A percentile compares a stretch with the other conserved stretches of the same genome.
Conservation (phyloP, 2,329 filamentous ascomycete species). For the Monosporascus sp. region DNA sequence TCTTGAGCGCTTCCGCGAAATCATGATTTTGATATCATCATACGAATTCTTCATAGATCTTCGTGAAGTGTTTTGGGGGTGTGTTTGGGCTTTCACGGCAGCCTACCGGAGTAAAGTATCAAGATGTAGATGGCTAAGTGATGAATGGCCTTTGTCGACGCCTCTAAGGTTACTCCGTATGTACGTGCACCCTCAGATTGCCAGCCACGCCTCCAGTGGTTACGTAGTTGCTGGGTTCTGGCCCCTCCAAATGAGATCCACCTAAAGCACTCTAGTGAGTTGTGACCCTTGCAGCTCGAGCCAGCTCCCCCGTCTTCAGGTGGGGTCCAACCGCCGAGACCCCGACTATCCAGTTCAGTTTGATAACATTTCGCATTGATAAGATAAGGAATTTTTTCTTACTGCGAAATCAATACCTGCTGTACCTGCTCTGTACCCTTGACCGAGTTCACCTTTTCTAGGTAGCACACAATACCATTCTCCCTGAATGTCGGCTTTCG, state of each 20-base stretch:
- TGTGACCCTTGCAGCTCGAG: neutral
- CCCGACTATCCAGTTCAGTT: neutral
- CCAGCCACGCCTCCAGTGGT: no score
- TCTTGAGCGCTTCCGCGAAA: slow-evolving; percentile 35
- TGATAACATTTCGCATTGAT: neutral
- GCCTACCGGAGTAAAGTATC: no score
- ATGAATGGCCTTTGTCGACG: neutral
- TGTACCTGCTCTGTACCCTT: no score
- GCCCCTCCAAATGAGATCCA: neutral
- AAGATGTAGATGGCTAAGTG: neutral
- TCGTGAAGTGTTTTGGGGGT: neutral
- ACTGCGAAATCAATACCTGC: no score
- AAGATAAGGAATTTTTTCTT: slow-evolving; percentile 1
- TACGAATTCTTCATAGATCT: neutral
- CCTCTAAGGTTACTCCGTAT: no score
- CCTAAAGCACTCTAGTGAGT: neutral
- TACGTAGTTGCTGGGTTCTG: no score
- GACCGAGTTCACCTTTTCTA: neutral
- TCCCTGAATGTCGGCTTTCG: neutral
- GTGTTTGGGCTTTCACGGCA: no score
- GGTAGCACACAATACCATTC: neutral
- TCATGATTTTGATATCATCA: slow-evolving; percentile 26
- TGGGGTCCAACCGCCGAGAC: neutral
- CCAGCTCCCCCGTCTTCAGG: no score
- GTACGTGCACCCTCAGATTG: no score